Evolutionary conservation across 2,329 filamentous ascomycete genomes (phyloP), one percentile per base, ranked within the genome.

Genomic region (Ascochyta lentis): DNA sequence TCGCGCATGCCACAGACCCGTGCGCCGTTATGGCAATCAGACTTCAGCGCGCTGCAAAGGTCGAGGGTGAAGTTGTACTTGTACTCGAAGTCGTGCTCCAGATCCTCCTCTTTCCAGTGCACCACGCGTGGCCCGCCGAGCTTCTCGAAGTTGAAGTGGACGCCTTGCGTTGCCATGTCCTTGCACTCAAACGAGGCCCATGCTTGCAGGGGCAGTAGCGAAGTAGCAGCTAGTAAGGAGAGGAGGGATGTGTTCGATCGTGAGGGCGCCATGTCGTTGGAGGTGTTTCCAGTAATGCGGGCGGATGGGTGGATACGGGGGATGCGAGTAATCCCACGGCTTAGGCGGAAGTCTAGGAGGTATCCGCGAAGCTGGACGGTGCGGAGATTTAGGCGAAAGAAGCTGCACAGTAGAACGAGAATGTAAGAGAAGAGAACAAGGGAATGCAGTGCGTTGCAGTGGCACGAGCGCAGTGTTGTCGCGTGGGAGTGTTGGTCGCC

Each of bases 31-130:
- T 86, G 87, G 71, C 92, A 96, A 67, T 88, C 79, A 34, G 6
- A 80, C 73, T 85, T 84, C 61, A 96, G 77, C 6, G 85, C 81
- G 48, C 80, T 77, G 78, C 92, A 96, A 44, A 96, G 81, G 67
- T 96, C 89, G 54, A 96, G 72, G 0, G 90, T 93, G 75, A 92
- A 96, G 39, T 91, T 94, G 24, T 87, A 91, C 74, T 95, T 95
- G 57, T 80, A 81, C 26, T 84, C 79, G 15, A 80, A 80, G 15
- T 80, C 82, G 19, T 82, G 81, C 7, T 68, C 69, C 8, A 72
- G 54, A 19, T 77, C 71, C 5, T 72, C 67, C 13, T 78, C 71
- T 31, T 82, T 76, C 64, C 80, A 80, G 67, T 91, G 82, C 34
- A 92, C 86, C 0, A 86, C 85, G 72, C 89, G 89, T 31, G 89